phyloP scores from a whole-genome alignment of 1,284 basidiomycete genomes.

The Apiotrichum montevideense region DNA sequence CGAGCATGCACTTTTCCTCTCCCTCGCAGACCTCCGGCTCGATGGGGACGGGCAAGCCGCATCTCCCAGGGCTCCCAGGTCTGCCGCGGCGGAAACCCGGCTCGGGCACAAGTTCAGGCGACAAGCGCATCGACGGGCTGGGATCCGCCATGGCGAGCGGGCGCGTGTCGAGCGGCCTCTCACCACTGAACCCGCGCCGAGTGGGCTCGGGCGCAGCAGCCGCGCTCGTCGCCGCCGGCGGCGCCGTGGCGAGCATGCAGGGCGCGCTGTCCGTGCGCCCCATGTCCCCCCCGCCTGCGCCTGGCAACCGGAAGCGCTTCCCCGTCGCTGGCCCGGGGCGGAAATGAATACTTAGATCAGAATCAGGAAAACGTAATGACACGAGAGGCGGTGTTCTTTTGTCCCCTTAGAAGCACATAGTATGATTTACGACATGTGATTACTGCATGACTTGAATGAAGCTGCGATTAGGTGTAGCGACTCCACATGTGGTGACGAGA shows the following conservation, averaged over 20 bases:
- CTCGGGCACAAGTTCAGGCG: constrained; percentile 7
- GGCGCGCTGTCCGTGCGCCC: constrained; percentile 24
- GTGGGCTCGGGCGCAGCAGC: constrained; percentile 19
- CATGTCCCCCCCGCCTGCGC: constrained; percentile 25
- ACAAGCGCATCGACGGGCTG: constrained; percentile 9
- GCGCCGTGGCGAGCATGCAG: constrained; percentile 45
- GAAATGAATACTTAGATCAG: background rate
- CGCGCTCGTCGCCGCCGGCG: constrained; percentile 24
- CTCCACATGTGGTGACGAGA: too few species aligned
- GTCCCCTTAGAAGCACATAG: too few species aligned
- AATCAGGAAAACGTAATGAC: too few species aligned
- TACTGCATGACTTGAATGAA: too few species aligned
- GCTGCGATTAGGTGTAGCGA: too few species aligned
- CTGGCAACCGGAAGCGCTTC: background rate
- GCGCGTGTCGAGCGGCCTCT: constrained; percentile 25
- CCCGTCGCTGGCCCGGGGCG: background rate
- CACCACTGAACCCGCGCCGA: constrained; percentile 41
- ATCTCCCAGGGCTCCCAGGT: constrained; percentile 4
- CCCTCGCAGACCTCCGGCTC: constrained; percentile 30
- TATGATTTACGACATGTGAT: too few species aligned
- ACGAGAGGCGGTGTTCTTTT: too few species aligned
- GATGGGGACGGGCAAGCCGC: background rate
- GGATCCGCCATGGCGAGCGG: constrained; percentile 1
- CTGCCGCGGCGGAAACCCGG: constrained; percentile 15
- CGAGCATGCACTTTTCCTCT: constrained; percentile 32